Evolutionary conservation across 768 basidiomycete species (phyloP).

Genomic region (Suillus clintonianus): DNA sequence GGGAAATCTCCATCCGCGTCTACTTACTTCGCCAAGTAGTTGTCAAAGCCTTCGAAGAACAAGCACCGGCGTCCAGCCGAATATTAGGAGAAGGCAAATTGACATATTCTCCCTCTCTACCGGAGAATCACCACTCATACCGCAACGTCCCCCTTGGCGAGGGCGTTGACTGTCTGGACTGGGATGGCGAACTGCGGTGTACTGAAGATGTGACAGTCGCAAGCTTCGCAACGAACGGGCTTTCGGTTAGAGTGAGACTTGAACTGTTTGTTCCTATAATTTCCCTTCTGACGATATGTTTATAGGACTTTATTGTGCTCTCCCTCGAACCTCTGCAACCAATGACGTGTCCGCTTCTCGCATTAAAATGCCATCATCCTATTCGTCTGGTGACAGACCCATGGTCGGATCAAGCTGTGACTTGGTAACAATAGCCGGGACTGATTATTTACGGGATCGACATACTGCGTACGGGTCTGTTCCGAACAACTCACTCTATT

Average conservation of each 20-base stretch:
- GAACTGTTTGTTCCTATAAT: background rate
- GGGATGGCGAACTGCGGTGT: slow-evolving; percentile 55
- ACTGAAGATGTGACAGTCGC: slow-evolving; percentile 41
- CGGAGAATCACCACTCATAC: slow-evolving; percentile 9
- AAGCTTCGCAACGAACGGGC: slow-evolving; percentile 46
- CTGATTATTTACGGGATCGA: background rate
- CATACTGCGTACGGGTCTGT: background rate
- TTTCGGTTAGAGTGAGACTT: slow-evolving; percentile 50
- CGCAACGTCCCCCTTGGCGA: slow-evolving; percentile 18
- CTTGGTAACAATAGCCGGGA: slow-evolving; percentile 4
- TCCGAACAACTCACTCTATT: background rate
- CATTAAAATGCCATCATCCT: slow-evolving; percentile 46
- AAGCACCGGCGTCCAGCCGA: slow-evolving; percentile 9
- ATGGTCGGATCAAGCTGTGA: slow-evolving; percentile 30
- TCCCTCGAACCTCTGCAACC: slow-evolving; percentile 45
- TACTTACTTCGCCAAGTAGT: slow-evolving; percentile 53
- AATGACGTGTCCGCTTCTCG: slow-evolving; percentile 36
- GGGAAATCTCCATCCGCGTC: slow-evolving; percentile 42
- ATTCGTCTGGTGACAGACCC: slow-evolving; percentile 64
- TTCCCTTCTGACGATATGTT: background rate
- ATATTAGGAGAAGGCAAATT: slow-evolving; percentile 52
- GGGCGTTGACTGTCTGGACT: slow-evolving; percentile 51
- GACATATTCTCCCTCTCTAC: slow-evolving; percentile 43
- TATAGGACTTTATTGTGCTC: slow-evolving; percentile 60
- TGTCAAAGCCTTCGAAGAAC: slow-evolving; percentile 31